Percentiles rank a stretch among this genome's conserved stretches.
phyloP scores from a whole-genome alignment of 177 flowering plant genomes.

The Vitis hybrid region DNA sequence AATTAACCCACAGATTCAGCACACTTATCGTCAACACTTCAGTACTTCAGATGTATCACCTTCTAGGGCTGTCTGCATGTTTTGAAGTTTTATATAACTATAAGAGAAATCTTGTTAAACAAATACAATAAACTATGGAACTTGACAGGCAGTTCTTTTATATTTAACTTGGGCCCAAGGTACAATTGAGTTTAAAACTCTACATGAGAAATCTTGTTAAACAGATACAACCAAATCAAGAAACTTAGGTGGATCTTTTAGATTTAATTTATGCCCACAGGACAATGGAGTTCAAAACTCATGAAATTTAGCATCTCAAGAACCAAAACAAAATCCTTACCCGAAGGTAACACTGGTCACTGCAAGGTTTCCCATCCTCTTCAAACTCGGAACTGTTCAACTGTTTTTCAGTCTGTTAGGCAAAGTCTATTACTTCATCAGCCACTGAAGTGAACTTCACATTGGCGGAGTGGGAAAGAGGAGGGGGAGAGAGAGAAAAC shows the following conservation, averaged over 20 bases:
- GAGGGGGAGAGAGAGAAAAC: conserved; percentile 7
- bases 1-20: too few relatives aligned
- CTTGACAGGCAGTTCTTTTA: neutral
- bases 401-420: conserved; percentile 77
- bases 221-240: neutral
- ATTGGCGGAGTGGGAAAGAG: neutral
- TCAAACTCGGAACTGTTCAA: conserved; percentile 51
- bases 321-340: conserved; percentile 34
- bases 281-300: neutral
- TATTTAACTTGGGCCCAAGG: neutral
- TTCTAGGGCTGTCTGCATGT: neutral
- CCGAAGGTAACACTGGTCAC: conserved; percentile 78
- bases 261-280: neutral
- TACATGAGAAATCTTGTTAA: too few relatives aligned
- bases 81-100: neutral
- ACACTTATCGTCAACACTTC: neutral
- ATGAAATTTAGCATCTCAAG: neutral
- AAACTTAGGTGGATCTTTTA: too few relatives aligned
- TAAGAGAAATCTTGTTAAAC: neutral
- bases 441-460: conserved; percentile 3
- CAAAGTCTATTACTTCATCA: conserved; percentile 13
- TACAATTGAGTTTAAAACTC: too few relatives aligned
- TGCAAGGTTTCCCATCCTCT: conserved; percentile 77
- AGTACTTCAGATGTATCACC: neutral
- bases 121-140: neutral